A percentile compares a stretch with the other conserved stretches of the same genome.
Evolutionary conservation across 2,329 filamentous ascomycete genomes (phyloP).

Genomic region (Pseudocercospora crystallina): DNA sequence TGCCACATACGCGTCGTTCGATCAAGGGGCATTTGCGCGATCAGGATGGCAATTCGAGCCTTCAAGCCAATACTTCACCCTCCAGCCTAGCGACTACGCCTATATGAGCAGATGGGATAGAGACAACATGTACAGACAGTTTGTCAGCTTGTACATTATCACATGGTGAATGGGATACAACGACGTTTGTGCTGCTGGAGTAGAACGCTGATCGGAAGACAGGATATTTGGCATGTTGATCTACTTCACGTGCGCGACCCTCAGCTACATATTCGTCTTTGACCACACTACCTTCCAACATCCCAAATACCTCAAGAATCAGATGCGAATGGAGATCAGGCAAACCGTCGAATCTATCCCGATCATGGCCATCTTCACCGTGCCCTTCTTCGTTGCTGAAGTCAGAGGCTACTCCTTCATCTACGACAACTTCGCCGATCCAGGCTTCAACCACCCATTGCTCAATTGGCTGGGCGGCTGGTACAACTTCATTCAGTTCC

Average conservation of each 20-base stretch:
- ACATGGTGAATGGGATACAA: constrained; percentile 66
- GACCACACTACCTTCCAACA: constrained; percentile 87
- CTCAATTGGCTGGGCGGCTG: constrained; percentile 44
- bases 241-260: constrained; percentile 79
- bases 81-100: constrained; percentile 72
- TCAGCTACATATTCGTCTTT: constrained; percentile 87
- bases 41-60: constrained; percentile 64
- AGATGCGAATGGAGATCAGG: constrained; percentile 79
- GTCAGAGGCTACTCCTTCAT: constrained; percentile 82
- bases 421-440: constrained; percentile 63
- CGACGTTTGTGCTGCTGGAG: not conserved
- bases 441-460: constrained; percentile 31
- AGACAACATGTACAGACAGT: constrained; percentile 75
- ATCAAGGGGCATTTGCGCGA: constrained; percentile 12
- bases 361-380: constrained; percentile 77
- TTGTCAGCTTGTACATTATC: constrained; percentile 74
- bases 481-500: constrained; percentile 78
- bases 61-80: constrained; percentile 65
- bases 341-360: constrained; percentile 78
- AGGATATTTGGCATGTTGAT: constrained; percentile 83
- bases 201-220: constrained; percentile 7
- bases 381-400: constrained; percentile 77
- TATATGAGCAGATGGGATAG: constrained; percentile 76
- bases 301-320: constrained; percentile 93
- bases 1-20: constrained; percentile 42